Base-by-base conservation (phyloP, 176 grass and related monocot genomes). In the Guadua angustifolia region DNA sequence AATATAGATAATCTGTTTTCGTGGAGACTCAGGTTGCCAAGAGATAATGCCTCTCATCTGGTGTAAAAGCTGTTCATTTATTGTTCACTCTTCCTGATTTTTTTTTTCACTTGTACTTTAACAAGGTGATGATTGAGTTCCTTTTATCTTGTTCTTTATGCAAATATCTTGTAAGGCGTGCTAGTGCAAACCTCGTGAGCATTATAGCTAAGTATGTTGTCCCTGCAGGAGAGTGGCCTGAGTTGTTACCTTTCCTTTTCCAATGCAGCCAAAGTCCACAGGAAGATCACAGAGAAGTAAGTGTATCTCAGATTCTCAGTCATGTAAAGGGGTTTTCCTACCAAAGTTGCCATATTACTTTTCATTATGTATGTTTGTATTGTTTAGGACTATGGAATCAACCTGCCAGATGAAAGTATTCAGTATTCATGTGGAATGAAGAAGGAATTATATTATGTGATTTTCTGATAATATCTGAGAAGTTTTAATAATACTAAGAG, bases 241-340 rank as follows among this genome's bases (percentile, higher is more conserved):
- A 98, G 59, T 73, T 98, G 57, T 81, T 98, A 74, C 96, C 96
- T 46, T 98, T 98, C 69, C 80, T 98, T 50, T 98, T 98, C 77
- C 93, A 95, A 39, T 98, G 96, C 91, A 98, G 93, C 83, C 96
- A 98, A 88, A 98, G 96, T 92, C 47, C 83, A 67, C 93, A 98
- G 81, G 96, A 98, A 88, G 96, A 95, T 36, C 96, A 98, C 59
- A 90, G 89, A 90, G 96, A 98, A 88, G 96, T 95, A 64, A 91
- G 88, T 88, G 4, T 62, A 74, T 67, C 66, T 67, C 40, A 9
- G 14, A n/a, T n/a, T n/a, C n/a, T n/a, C n/a, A n/a, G n/a, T n/a
- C n/a, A n/a, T 77, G 51, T n/a, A 87, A 75, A 22, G 18, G 52
- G 17, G 15, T 18, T 21, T 71, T 52, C 26, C 59, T 80, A 52